These are phyloP conservation scores for Serendipita sp. DNA, from an alignment of 768 basidiomycete species.

Conservation along the genomic window DNA sequence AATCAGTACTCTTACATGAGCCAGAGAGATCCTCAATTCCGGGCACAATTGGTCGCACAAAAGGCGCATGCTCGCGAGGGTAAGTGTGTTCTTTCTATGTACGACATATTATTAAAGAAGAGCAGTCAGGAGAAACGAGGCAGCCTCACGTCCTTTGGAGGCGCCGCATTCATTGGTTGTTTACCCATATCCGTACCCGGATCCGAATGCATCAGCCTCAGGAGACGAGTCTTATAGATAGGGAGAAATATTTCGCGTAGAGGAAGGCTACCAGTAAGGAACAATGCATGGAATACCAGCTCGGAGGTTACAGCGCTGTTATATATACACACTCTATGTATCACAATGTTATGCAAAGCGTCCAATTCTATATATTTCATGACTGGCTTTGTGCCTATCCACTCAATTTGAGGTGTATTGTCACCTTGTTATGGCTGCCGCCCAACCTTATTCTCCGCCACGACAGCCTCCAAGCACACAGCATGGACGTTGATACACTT, in stretches of 20 bases:
- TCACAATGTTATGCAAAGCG: not conserved
- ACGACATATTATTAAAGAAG: not conserved
- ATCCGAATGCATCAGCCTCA: not conserved
- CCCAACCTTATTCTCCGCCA: not conserved
- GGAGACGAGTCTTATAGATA: no score
- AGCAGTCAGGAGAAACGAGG: not conserved
- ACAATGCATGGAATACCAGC: not conserved
- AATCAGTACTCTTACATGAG: not conserved
- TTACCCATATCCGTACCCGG: not conserved
- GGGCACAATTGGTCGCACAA: not conserved
- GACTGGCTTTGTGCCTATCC: no score
- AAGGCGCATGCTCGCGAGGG: not conserved
- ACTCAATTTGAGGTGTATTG: no score
- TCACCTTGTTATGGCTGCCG: no score
- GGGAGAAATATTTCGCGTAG: no score
- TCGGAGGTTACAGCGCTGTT: not conserved
- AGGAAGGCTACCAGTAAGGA: no score
- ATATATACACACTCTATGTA: not conserved
- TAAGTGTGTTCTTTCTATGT: not conserved
- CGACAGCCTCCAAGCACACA: not conserved
- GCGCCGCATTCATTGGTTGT: not conserved
- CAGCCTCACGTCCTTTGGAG: not conserved
- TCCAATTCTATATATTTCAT: not conserved
- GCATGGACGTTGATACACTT: not conserved
- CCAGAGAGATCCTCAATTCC: not conserved